A percentile compares a stretch with the other conserved stretches of the same genome.
Evolutionary conservation across 2,329 filamentous ascomycete genomes (phyloP).

Genomic region (Keithomyces neogunnii): DNA sequence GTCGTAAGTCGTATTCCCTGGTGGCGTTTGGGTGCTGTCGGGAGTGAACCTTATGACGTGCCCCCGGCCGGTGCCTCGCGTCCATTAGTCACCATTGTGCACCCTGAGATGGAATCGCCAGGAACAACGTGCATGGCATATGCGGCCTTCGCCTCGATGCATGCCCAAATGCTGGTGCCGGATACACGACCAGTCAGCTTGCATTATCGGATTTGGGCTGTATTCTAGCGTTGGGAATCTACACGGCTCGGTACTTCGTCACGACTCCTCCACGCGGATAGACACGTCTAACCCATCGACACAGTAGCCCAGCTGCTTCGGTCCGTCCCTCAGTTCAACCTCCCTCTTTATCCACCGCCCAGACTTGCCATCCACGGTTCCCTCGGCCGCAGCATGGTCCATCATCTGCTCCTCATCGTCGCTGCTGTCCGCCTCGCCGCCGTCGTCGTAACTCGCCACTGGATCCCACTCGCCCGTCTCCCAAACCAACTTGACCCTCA

Average conservation of each 20-base stretch:
- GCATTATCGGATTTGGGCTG: too few relatives aligned
- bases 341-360: constrained; percentile 68
- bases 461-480: constrained; percentile 90
- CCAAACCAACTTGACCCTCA: constrained; percentile 64
- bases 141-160: too few relatives aligned
- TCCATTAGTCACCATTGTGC: too few relatives aligned
- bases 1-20: too few relatives aligned
- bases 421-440: constrained; percentile 41
- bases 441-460: constrained; percentile 53
- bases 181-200: too few relatives aligned
- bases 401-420: constrained; percentile 36
- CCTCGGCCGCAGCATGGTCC: constrained; percentile 18
- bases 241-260: neutral
- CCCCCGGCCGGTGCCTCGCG: too few relatives aligned
- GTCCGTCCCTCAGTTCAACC: constrained; percentile 70
- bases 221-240: too few relatives aligned
- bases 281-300: constrained; percentile 65
- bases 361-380: constrained; percentile 23
- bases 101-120: too few relatives aligned
- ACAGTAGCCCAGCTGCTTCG: constrained; percentile 73
- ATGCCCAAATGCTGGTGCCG: too few relatives aligned
- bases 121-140: too few relatives aligned
- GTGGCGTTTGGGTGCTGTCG: too few relatives aligned
- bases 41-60: too few relatives aligned
- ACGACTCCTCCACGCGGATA: constrained; percentile 56